phyloP scores from a whole-genome alignment of 441 rosid genomes.

The Populus trichocarpa region DNA sequence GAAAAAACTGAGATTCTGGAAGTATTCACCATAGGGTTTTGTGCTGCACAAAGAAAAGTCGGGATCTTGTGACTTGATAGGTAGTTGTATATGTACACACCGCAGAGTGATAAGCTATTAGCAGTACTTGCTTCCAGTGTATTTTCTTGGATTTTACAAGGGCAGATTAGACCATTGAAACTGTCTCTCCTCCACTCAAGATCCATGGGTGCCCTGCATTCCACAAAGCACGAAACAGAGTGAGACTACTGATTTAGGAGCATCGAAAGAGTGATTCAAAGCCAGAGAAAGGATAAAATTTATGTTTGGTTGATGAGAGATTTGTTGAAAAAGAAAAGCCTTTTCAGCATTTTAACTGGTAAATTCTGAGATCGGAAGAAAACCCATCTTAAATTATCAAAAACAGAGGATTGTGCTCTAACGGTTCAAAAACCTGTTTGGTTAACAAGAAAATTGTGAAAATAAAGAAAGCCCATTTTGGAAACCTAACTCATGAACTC shows the following conservation, averaged over 20 bases:
- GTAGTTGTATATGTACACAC: neutral
- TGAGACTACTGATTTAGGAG: neutral
- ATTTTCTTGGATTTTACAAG: neutral
- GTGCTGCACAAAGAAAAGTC: neutral
- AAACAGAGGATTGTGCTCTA: neutral
- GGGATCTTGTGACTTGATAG: neutral
- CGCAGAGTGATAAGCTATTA: slow-evolving; percentile 17
- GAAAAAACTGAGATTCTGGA: neutral
- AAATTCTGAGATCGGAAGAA: neutral
- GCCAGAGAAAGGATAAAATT: too few species aligned
- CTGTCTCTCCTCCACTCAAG: slow-evolving; percentile 44
- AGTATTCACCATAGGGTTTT: neutral
- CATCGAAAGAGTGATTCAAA: neutral
- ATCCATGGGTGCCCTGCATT: slow-evolving; percentile 86
- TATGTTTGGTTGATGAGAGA: neutral
- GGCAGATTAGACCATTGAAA: slow-evolving; percentile 28
- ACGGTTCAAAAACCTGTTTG: neutral
- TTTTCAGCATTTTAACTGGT: neutral
- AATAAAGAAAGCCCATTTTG: neutral
- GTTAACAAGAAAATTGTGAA: neutral
- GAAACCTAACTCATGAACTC: neutral
- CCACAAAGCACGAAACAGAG: neutral
- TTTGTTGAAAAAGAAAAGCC: neutral
- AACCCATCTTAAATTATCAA: neutral
- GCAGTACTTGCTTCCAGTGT: neutral